Percentiles rank a stretch among this genome's conserved stretches.
phyloP scores from a whole-genome alignment of 2,329 filamentous ascomycete species.

The Epichloe bromicola region DNA sequence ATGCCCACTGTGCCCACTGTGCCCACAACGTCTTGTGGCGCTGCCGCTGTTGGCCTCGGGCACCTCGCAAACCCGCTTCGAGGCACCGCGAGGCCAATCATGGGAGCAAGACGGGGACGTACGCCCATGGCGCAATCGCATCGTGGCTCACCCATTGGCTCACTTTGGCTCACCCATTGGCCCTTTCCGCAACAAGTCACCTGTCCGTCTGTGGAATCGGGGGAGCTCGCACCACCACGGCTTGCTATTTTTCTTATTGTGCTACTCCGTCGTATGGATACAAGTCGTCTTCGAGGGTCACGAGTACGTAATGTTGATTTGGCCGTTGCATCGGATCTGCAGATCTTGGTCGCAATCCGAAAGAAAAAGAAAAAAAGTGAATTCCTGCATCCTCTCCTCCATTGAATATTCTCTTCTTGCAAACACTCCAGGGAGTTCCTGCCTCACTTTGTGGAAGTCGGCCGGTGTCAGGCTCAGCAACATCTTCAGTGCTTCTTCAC shows the following conservation, averaged over 20 bases:
- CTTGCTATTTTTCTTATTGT: no score
- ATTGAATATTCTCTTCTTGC: not conserved
- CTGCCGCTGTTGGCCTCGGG: not conserved
- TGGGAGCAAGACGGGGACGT: not conserved
- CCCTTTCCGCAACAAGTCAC: not conserved
- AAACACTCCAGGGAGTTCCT: not conserved
- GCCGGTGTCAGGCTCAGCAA: not conserved
- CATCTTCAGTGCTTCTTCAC: not conserved
- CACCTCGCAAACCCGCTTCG: slow-evolving; percentile 1
- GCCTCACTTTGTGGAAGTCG: not conserved
- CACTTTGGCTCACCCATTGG: not conserved
- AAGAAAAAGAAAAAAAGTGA: not conserved
- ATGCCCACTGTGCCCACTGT: not conserved
- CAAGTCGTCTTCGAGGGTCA: not conserved
- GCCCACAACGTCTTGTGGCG: slow-evolving; percentile 1
- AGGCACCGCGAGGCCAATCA: slow-evolving; percentile 4
- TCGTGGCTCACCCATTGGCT: not conserved
- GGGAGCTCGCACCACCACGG: not conserved
- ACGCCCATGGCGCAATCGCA: slow-evolving; percentile 6
- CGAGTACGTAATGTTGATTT: not conserved
- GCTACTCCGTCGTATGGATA: no score
- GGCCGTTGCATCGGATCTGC: not conserved
- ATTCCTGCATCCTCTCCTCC: not conserved
- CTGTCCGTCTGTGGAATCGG: not conserved
- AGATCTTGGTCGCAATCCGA: not conserved